These are phyloP conservation scores for Dictyostelium firmibasis DNA, from an alignment of 78 protist species.

Conservation along the genomic window DNA sequence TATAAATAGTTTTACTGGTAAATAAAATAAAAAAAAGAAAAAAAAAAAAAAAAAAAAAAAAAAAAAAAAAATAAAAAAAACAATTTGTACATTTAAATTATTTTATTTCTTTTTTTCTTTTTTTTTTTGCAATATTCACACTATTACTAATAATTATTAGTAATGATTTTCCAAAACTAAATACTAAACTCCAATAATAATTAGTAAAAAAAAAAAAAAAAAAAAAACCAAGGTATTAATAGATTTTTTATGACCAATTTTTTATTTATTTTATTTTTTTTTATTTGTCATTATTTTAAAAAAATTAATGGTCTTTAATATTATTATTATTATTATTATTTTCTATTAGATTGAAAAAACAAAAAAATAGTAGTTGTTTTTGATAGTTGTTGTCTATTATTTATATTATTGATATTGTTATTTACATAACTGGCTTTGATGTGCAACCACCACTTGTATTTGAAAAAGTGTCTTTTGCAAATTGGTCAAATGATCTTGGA, in stretches of 20 bases:
- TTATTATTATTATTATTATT: not conserved
- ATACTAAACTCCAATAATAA: not conserved
- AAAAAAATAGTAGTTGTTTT: no score
- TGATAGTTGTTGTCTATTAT: not conserved
- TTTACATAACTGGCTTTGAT: slow-evolving; percentile 11
- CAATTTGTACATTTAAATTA: not conserved
- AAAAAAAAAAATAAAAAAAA: no score
- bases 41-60: no score
- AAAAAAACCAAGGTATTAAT: no score
- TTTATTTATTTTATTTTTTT: no score
- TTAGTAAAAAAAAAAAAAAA: no score
- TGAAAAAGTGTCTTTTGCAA: not conserved
- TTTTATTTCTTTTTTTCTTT: no score
- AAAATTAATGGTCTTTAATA: not conserved
- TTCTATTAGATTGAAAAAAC: not conserved
- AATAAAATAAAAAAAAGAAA: no score
- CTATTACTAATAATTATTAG: not conserved
- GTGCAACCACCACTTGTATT: not conserved
- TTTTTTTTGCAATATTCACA: not conserved
- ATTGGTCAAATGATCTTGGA: slow-evolving; percentile 11
- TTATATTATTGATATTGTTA: not conserved
- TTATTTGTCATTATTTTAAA: not conserved
- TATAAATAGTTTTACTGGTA: not conserved
- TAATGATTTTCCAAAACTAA: no score
- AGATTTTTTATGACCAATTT: not conserved